phyloP scores from a whole-genome alignment of 2,329 filamentous ascomycete species.

The Juglanconis sp. region DNA sequence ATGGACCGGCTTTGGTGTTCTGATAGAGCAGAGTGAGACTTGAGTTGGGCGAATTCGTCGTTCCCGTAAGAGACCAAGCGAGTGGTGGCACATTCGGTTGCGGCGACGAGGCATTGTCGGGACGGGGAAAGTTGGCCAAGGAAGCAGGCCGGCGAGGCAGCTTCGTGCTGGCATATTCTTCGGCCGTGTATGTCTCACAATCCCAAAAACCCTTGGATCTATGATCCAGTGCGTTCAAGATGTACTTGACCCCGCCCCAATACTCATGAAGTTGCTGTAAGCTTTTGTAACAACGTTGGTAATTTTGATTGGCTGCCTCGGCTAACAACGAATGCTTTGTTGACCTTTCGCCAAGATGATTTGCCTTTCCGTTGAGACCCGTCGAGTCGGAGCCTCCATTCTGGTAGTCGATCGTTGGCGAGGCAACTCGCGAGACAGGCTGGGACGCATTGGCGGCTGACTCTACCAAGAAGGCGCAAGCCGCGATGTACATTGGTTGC shows the following conservation, averaged over 20 bases:
- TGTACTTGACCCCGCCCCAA: slow-evolving; percentile 85
- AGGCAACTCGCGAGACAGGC: slow-evolving; percentile 58
- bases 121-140: slow-evolving; percentile 40
- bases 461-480: slow-evolving; percentile 84
- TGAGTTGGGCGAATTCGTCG: slow-evolving; percentile 79
- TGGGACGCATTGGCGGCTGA: slow-evolving; percentile 69
- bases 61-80: slow-evolving; percentile 84
- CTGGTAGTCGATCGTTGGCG: slow-evolving; percentile 36
- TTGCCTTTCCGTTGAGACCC: slow-evolving; percentile 6
- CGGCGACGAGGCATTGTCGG: slow-evolving; percentile 42
- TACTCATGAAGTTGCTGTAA: slow-evolving; percentile 77
- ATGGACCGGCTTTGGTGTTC: slow-evolving; percentile 39
- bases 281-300: slow-evolving; percentile 81
- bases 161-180: slow-evolving; percentile 75
- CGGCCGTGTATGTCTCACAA: slow-evolving; percentile 62
- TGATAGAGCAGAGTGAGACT: slow-evolving; percentile 81
- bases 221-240: slow-evolving; percentile 80
- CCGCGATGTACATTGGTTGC: slow-evolving; percentile 88
- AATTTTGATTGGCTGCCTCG: slow-evolving; percentile 80
- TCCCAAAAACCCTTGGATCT: slow-evolving; percentile 85
- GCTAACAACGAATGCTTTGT: slow-evolving; percentile 74
- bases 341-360: slow-evolving; percentile 26
- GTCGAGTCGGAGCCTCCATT: neutral
- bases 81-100: slow-evolving; percentile 54
- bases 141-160: slow-evolving; percentile 43